Base-by-base conservation (phyloP, 2,329 filamentous ascomycete genomes). In the Xylariaceae sp. region DNA sequence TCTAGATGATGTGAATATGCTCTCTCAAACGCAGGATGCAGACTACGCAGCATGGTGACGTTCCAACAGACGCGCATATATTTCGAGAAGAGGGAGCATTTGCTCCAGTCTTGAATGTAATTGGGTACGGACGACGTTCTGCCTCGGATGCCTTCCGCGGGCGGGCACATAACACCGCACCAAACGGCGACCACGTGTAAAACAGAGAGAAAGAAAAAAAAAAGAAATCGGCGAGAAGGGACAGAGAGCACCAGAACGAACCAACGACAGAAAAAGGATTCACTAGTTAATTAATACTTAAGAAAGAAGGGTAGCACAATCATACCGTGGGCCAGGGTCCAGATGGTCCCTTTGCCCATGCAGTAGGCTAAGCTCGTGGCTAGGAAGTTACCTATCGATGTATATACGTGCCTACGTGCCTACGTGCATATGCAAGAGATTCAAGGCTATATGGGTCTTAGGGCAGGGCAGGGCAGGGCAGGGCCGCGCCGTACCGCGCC, bases 361-460 rank as follows among this genome's bases (percentile, higher is more conserved):
- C 10, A 42, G 42, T 46, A 29, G 13, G 21, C 29, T 10, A 33
- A 11, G 13, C 7, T 29, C 15, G 15, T 10, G 16, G 6, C 16
- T 29, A 4, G 33, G 39, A 39, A 15, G 3, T 13, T 26, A 2
- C 18, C 18, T 47, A 3, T 6, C 4, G 30, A 32, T 13, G 24
- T 33, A 30, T 39, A 21, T 32, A 43, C 46, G 24, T 16, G 10
- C 29, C 20, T 29, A 27, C 23, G 40, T n/a, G 36, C 4, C 7
- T 33, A 16, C n/a, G 16, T 35, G 18, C 18, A 41, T 42, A 42
- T 33, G 30, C 42, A 41, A 46, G 27, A 41, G 9, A 20, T 24
- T 42, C 4, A 7, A 16, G 11, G 26, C n/a, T 33, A 6, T n/a
- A n/a, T n/a, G n/a, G n/a, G n/a, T n/a, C n/a, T n/a, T n/a, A n/a